Base-by-base conservation (phyloP, 2,329 filamentous ascomycete species). In the Ceratocystis colombiana region DNA sequence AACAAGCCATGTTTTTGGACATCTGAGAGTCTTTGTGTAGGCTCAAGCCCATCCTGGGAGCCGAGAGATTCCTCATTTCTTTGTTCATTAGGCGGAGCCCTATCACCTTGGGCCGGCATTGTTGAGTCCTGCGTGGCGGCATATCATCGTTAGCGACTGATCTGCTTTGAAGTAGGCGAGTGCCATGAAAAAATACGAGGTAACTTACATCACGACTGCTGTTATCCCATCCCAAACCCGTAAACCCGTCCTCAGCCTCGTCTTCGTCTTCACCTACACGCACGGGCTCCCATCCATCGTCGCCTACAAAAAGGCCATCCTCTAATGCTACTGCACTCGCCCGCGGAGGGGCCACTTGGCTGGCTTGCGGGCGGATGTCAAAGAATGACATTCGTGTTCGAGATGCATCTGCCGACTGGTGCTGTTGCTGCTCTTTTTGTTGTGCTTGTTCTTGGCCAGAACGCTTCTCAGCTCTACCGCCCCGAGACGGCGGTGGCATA, bases 251-350 rank as follows among this genome's bases (percentile, higher is more conserved):
- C 5, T 84, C 83, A 12, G 86, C 81, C 37, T 86, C 84, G 25
- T 82, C 85, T 64, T 84, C 77, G 17, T 76, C 75, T 2, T 80
- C 79, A 33, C 82, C 76, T 59, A 68, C 45, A 5, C 73, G 81
- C 1, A 88, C 79, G 1, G 88, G 88, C 69, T 90, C 87, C 88
- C 89, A 93, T 65, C 79, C 77, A 57, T 90, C 87, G 28, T 90
- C 87, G 37, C 89, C 85, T n/a, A 91, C 80, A 71, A 92, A 91
- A 4, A 92, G 77, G 63, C 85, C 66, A 53, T 68, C 86, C 65
- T 90, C 84, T 0, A 85, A 82, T 67, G 64, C 65, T n/a, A 84
- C 80, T 61, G 84, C 77, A 28, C 83, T 84, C 15, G 83, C 78
- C 15, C 81, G 79, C 17, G 82, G 80, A 2, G 80, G 33, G 8